A percentile compares a stretch with the other conserved stretches of the same genome.
Evolutionary conservation across 2,329 filamentous ascomycete genomes (phyloP).

Genomic region (Venturia carpophila): DNA sequence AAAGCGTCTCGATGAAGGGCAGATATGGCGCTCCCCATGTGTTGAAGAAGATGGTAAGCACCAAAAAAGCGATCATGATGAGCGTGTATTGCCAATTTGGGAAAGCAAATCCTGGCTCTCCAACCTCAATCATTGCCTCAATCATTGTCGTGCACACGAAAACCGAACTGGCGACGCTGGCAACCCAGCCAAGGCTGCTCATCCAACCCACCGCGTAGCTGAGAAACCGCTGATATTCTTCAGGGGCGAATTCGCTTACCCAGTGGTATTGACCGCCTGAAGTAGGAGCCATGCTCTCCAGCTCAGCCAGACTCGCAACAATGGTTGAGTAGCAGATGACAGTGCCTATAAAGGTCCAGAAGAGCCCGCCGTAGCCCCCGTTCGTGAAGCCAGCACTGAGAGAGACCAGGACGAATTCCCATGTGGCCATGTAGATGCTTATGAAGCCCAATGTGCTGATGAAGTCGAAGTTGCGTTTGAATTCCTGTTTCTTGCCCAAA

Average conservation of each 20-base stretch:
- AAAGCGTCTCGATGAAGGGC: slow-evolving; percentile 33
- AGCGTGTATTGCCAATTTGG: slow-evolving; percentile 35
- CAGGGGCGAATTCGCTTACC: slow-evolving; percentile 20
- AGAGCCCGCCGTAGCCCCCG: slow-evolving; percentile 18
- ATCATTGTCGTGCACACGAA: slow-evolving; percentile 24
- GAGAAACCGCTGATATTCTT: slow-evolving; percentile 18
- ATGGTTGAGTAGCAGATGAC: slow-evolving; percentile 9
- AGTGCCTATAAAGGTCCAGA: slow-evolving; percentile 18
- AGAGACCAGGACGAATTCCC: slow-evolving; percentile 18
- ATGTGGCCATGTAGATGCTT: slow-evolving; percentile 18
- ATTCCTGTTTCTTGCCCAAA: slow-evolving; percentile 16
- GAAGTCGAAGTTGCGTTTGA: slow-evolving; percentile 18
- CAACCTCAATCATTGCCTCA: slow-evolving; percentile 33
- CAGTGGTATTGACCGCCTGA: slow-evolving; percentile 33
- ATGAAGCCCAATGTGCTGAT: slow-evolving; percentile 19
- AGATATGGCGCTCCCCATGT: slow-evolving; percentile 28
- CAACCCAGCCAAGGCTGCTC: slow-evolving; percentile 22
- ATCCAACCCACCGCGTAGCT: slow-evolving; percentile 27
- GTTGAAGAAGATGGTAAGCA: slow-evolving; percentile 31
- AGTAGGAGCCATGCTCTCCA: slow-evolving; percentile 20
- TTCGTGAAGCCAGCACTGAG: slow-evolving; percentile 16
- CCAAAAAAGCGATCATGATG: slow-evolving; percentile 32
- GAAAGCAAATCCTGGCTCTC: slow-evolving; percentile 22
- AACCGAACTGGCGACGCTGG: slow-evolving; percentile 10
- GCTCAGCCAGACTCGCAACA: slow-evolving; percentile 19